Conservation (phyloP, 768 basidiomycete species). For the Macrocybe gigantea region DNA sequence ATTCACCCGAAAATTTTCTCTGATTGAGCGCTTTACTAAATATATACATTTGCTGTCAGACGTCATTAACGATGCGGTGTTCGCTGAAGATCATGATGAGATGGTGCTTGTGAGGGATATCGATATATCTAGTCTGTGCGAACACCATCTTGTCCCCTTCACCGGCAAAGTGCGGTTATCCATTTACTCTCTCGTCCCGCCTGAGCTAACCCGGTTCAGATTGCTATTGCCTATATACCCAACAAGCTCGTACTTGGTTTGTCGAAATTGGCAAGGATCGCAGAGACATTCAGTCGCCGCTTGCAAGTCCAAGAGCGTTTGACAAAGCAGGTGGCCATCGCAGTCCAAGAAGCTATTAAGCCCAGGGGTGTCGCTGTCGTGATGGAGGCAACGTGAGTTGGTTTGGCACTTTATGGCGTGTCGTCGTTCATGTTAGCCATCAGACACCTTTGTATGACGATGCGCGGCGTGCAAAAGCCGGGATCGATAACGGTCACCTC, state of each 20-base stretch:
- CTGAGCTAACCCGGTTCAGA: slow-evolving; percentile 36
- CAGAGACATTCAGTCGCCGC: slow-evolving; percentile 93
- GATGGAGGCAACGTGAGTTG: slow-evolving; percentile 90
- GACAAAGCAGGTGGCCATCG: slow-evolving; percentile 95
- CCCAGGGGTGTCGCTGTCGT: slow-evolving; percentile 98
- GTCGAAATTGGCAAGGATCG: slow-evolving; percentile 94
- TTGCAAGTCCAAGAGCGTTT: slow-evolving; percentile 97
- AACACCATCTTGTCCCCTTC: slow-evolving; percentile 98
- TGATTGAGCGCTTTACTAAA: slow-evolving; percentile 7
- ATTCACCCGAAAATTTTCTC: slow-evolving; percentile 7
- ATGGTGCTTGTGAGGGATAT: slow-evolving; percentile 99
- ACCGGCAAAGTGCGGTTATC: slow-evolving; percentile 77
- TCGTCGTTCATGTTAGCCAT: slow-evolving; percentile 6
- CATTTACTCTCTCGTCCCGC: slow-evolving; percentile 3
- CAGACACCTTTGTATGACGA: slow-evolving; percentile 98
- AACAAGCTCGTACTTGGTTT: slow-evolving; percentile 91
- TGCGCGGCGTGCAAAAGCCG: slow-evolving; percentile 99
- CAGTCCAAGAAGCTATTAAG: slow-evolving; percentile 97
- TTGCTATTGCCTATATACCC: slow-evolving; percentile 97
- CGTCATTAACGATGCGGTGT: slow-evolving; percentile 97
- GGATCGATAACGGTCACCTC: slow-evolving; percentile 93
- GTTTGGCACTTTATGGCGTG: neutral
- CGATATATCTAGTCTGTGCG: slow-evolving; percentile 94
- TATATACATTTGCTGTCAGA: slow-evolving; percentile 41
- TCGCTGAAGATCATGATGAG: slow-evolving; percentile 98